A percentile compares a stretch with the other conserved stretches of the same genome.
These are phyloP conservation scores for Scenedesmus sp. DNA, from an alignment of 163 green algal species.

Conservation along the genomic window DNA sequence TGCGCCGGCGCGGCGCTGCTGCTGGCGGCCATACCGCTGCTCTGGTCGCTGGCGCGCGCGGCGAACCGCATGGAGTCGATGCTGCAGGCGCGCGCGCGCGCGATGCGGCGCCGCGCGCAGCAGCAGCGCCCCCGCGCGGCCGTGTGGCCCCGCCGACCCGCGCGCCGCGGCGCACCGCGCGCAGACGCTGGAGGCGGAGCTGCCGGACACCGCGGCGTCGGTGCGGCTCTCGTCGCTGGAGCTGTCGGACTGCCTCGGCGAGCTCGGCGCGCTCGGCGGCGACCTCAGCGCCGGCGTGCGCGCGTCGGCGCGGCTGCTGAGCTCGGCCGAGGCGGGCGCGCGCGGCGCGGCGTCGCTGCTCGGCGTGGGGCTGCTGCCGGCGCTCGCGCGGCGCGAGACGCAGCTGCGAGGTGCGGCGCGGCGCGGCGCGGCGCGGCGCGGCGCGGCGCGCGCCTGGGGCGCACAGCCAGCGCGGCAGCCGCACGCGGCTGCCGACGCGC, in stretches of 20 bases:
- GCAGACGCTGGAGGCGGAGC: slow-evolving; percentile 41
- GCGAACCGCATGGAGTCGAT: slow-evolving; percentile 40
- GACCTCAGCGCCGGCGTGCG: slow-evolving; percentile 34
- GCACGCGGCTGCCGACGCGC: too few species aligned
- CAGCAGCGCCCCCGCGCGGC: background rate
- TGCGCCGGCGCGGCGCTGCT: slow-evolving; percentile 42
- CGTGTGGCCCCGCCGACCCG: background rate
- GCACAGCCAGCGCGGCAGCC: background rate
- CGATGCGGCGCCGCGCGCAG: background rate
- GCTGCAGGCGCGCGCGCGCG: slow-evolving; percentile 17
- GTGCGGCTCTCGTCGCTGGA: slow-evolving; percentile 41
- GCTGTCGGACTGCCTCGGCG: slow-evolving; percentile 32
- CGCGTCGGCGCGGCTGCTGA: slow-evolving; percentile 16
- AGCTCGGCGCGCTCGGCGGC: slow-evolving; percentile 37
- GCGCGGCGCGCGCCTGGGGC: too few species aligned
- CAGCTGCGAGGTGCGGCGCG: slow-evolving; percentile 37
- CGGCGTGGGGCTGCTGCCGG: slow-evolving; percentile 1
- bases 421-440: too few species aligned
- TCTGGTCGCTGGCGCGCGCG: slow-evolving; percentile 30
- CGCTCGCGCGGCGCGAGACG: slow-evolving; percentile 19
- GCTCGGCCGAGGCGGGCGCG: slow-evolving; percentile 13
- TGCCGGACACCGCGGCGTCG: slow-evolving; percentile 41
- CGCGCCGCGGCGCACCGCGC: background rate
- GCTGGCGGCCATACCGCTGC: slow-evolving; percentile 33
- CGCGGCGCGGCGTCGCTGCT: background rate